Base-by-base conservation (phyloP, 805 yeast genomes). In the Wickerhamomyces pijperi region DNA sequence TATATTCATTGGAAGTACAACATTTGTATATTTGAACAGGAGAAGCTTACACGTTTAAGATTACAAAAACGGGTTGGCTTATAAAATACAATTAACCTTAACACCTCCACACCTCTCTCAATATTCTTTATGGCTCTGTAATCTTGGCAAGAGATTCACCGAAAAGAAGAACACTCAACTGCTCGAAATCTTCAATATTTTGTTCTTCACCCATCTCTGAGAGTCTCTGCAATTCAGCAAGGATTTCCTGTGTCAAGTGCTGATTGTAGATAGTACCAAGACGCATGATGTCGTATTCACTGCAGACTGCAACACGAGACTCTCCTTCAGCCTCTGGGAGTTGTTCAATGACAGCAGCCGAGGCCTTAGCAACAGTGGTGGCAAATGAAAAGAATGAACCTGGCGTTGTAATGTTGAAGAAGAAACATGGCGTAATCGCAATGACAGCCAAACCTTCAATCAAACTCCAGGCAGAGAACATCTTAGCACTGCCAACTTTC, bases 381-480 rank as follows among this genome's bases (percentile, higher is more conserved):
- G 33, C 33, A 31, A 31, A 31, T 12, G 33, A 31, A 12, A 31
- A 31, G 19, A 17, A 5, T 5, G 33, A 31, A 17, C 33, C 33
- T 6, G 33, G 33, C 4, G 33, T 16, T 8, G 5, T 5, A 14
- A 31, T 15, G 19, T 31, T 31, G 33, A 31, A 31, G 33, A 31
- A 31, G 19, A 31, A 31, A 15, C 4, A 31, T 7, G 33, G 33
- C 14, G 33, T 31, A 11, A 9, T 13, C 5, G 33, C 17, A 31
- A 31, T 31, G 13, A 31, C 9, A 31, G n/a, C 18, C 19, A 31
- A 31, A 5, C 44, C 43, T 29, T 42, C 42, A n/a, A 42, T 19
- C n/a, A 41, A 20, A 39, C 44, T 42, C 39, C 40, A 40, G 14
- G 38, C 20, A 1, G 44, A 40, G 18, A 42, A 40, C 34, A 32